phyloP scores from a whole-genome alignment of 164 flowering plant species.

The Magnolia kwangsiensis region DNA sequence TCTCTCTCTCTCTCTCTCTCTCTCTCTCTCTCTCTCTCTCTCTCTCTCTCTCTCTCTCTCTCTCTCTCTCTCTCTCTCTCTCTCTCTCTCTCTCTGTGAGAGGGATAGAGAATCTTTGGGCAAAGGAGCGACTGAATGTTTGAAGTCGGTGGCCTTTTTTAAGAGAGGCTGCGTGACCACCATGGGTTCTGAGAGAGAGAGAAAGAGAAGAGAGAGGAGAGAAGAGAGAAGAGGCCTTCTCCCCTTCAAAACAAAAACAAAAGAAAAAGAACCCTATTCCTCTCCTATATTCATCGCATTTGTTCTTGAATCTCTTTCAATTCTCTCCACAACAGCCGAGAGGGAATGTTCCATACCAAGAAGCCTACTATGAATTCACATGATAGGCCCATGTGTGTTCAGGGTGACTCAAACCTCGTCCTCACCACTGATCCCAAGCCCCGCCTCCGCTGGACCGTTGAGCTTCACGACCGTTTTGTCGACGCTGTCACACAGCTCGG shows the following conservation, averaged over 20 bases:
- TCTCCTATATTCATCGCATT: constrained; percentile 51
- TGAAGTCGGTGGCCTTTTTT: constrained; percentile 27
- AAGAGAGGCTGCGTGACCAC: constrained; percentile 7
- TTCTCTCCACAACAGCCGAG: constrained; percentile 22
- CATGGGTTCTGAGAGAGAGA: constrained; percentile 12
- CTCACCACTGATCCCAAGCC: constrained; percentile 99
- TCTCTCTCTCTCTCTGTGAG: constrained; percentile 2
- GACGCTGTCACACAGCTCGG: constrained; percentile 99
- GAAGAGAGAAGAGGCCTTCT: constrained; percentile 5
- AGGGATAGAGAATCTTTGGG: constrained; percentile 24
- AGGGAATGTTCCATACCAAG: constrained; percentile 90
- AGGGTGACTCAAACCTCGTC: constrained; percentile 94
- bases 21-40: not conserved
- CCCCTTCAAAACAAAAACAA: constrained; percentile 24
- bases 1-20: not conserved
- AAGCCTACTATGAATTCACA: constrained; percentile 82
- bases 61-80: constrained; percentile 11
- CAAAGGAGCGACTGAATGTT: constrained; percentile 28
- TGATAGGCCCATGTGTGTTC: constrained; percentile 75
- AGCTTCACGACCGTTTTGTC: constrained; percentile 96
- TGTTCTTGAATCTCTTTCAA: constrained; percentile 71
- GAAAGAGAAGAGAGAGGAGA: constrained; percentile 13
- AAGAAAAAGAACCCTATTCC: constrained; percentile 68
- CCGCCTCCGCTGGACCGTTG: constrained; percentile 96
- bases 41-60: not conserved